phyloP scores from a whole-genome alignment of 352 stramenopile species.

The Globisporangium okanoganense region DNA sequence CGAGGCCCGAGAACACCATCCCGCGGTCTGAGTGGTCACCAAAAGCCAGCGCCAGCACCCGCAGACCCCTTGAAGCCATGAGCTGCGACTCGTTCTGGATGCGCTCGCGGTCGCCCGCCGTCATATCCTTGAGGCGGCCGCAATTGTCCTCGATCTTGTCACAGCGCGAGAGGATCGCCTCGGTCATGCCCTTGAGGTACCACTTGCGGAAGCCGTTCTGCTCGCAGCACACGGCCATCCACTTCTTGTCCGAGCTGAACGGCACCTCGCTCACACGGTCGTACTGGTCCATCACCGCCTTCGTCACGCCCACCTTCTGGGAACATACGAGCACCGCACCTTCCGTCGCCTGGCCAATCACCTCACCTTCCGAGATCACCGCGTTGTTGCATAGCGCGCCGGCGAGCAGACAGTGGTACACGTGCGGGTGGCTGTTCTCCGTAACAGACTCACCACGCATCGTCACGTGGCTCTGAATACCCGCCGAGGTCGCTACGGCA shows the following conservation, averaged over 20 bases:
- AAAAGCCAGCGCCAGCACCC: slow-evolving; percentile 89
- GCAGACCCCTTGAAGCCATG: slow-evolving; percentile 76
- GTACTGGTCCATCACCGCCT: slow-evolving; percentile 37
- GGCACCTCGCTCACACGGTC: slow-evolving; percentile 89
- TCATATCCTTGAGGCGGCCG: slow-evolving; percentile 64
- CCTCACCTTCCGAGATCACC: slow-evolving; percentile 49
- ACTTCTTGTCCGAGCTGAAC: slow-evolving; percentile 96
- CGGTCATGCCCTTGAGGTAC: slow-evolving; percentile 82
- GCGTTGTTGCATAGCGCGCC: slow-evolving; percentile 82
- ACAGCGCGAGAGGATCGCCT: slow-evolving; percentile 70
- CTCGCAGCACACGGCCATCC: slow-evolving; percentile 93
- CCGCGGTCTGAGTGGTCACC: slow-evolving; percentile 73
- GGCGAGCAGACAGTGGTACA: slow-evolving; percentile 70
- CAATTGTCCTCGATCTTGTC: slow-evolving; percentile 76
- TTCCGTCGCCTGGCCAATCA: slow-evolving; percentile 81
- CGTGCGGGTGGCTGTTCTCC: slow-evolving; percentile 54
- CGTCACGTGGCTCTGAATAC: slow-evolving; percentile 29
- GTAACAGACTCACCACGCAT: slow-evolving; percentile 64
- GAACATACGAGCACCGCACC: slow-evolving; percentile 67
- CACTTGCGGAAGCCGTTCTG: slow-evolving; percentile 50
- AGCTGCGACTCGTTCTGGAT: slow-evolving; percentile 55
- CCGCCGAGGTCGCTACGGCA: slow-evolving; percentile 6
- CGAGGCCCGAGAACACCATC: slow-evolving; percentile 91
- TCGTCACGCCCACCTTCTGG: slow-evolving; percentile 58
- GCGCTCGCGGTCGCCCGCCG: slow-evolving; percentile 49